These are phyloP conservation scores for Kuraishia molischiana DNA, from an alignment of 805 yeast species.

Conservation along the genomic window DNA sequence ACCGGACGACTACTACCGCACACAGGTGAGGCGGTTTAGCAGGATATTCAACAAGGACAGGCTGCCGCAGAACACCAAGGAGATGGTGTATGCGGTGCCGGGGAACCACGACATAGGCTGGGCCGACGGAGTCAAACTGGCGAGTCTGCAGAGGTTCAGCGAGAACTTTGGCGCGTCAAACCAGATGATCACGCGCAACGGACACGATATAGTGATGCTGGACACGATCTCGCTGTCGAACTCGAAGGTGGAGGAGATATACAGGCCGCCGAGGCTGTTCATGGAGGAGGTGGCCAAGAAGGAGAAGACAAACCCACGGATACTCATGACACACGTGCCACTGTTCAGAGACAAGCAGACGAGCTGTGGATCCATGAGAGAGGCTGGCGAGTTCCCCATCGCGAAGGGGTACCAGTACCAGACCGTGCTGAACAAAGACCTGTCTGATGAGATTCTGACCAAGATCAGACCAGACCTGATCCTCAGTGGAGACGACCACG, in stretches of 20 bases:
- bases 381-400: conserved; percentile 60
- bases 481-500: conserved; percentile 95
- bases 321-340: conserved; percentile 82
- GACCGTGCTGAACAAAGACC: conserved; percentile 59
- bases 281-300: conserved; percentile 25
- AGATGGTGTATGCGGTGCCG: conserved; percentile 30
- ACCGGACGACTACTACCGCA: conserved; percentile 40
- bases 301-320: conserved; percentile 37
- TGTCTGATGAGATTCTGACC: conserved; percentile 47
- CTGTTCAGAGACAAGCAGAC: conserved; percentile 56
- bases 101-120: conserved; percentile 98
- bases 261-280: conserved; percentile 40
- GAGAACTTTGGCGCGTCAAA: conserved; percentile 67
- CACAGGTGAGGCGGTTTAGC: conserved; percentile 59
- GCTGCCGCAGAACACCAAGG: conserved; percentile 1
- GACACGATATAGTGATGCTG: conserved; percentile 64
- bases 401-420: conserved; percentile 79
- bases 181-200: conserved; percentile 42
- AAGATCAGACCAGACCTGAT: conserved; percentile 56
- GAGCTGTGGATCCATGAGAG: conserved; percentile 70
- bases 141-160: conserved; percentile 52
- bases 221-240: conserved; percentile 79
- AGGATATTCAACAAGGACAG: conserved; percentile 38
- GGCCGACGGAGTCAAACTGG: conserved; percentile 55
- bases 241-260: conserved; percentile 30